Percentiles rank a stretch among this genome's conserved stretches.
These are phyloP conservation scores for Penstemon newberryi DNA, from an alignment of 257 asterid species.

Conservation along the genomic window DNA sequence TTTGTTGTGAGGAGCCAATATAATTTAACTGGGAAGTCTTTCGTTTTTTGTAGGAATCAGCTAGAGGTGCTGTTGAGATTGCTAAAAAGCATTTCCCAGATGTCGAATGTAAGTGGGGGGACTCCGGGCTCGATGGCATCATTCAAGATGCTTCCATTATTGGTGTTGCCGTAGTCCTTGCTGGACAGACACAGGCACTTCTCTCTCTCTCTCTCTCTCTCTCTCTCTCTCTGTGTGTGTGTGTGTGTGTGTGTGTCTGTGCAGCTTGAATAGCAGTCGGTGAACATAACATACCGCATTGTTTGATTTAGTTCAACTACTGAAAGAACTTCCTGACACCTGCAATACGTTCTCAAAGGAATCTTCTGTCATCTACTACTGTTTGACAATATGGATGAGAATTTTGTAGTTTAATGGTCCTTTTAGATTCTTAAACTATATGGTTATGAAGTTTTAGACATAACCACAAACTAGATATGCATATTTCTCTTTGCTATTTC, in stretches of 20 bases:
- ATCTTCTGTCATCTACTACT: no score
- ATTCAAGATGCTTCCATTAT: conserved; percentile 51
- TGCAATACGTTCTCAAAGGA: no score
- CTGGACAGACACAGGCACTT: conserved; percentile 62
- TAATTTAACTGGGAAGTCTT: conserved; percentile 1
- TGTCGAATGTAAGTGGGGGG: conserved; percentile 79
- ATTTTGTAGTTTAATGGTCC: no score
- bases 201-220: not conserved
- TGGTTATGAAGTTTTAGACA: no score
- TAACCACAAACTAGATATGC: no score
- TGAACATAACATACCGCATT: no score
- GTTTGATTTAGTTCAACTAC: no score
- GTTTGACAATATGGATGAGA: no score
- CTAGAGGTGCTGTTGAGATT: conserved; percentile 58
- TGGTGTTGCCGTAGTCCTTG: conserved; percentile 70
- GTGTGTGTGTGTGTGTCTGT: not conserved
- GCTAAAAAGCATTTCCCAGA: conserved; percentile 52
- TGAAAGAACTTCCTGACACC: no score
- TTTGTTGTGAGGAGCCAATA: conserved; percentile 11
- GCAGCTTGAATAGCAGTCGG: no score
- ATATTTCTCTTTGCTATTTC: no score
- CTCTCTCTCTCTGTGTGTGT: not conserved
- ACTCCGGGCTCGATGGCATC: conserved; percentile 57
- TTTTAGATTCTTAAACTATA: no score
- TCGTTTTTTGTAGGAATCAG: conserved; percentile 51